A percentile compares a stretch with the other conserved stretches of the same genome.
Conservation (phyloP, 2,329 filamentous ascomycete species). For the Aspergillus carbonarius region DNA sequence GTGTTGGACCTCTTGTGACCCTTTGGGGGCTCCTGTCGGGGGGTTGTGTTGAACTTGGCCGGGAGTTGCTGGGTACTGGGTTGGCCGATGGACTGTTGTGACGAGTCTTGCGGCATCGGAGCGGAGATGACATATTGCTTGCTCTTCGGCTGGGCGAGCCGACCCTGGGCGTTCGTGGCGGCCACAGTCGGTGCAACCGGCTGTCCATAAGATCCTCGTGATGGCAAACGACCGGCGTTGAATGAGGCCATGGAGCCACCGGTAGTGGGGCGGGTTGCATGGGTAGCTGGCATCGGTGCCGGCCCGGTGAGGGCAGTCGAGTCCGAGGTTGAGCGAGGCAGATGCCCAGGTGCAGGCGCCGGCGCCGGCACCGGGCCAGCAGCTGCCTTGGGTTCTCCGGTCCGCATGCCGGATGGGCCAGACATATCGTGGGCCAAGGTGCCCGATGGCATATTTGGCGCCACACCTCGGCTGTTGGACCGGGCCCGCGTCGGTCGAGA, state of each 20-base stretch:
- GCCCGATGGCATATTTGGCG: constrained; percentile 5
- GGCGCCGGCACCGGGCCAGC: constrained; percentile 35
- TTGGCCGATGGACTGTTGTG: constrained; percentile 57
- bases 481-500: constrained; percentile 48
- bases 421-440: constrained; percentile 5
- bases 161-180: constrained; percentile 83
- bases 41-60: constrained; percentile 58
- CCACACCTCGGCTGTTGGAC: constrained; percentile 16
- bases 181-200: constrained; percentile 84
- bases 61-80: constrained; percentile 60
- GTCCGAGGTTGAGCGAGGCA: constrained; percentile 57
- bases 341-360: constrained; percentile 50
- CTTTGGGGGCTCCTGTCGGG: constrained; percentile 48
- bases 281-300: constrained; percentile 38
- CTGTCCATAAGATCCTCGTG: constrained; percentile 79
- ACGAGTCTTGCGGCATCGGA: constrained; percentile 59
- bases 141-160: constrained; percentile 76
- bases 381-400: constrained; percentile 17
- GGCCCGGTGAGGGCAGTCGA: constrained; percentile 54
- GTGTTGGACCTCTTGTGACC: constrained; percentile 70
- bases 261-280: constrained; percentile 68
- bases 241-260: constrained; percentile 74
- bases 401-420: constrained; percentile 6
- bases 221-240: constrained; percentile 63
- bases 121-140: constrained; percentile 72